Evolutionary conservation across 225 moss, liverwort and hornwort species (phyloP), one percentile per base, ranked within the genome.

Genomic region (Rhytidiadelphus loreus): DNA sequence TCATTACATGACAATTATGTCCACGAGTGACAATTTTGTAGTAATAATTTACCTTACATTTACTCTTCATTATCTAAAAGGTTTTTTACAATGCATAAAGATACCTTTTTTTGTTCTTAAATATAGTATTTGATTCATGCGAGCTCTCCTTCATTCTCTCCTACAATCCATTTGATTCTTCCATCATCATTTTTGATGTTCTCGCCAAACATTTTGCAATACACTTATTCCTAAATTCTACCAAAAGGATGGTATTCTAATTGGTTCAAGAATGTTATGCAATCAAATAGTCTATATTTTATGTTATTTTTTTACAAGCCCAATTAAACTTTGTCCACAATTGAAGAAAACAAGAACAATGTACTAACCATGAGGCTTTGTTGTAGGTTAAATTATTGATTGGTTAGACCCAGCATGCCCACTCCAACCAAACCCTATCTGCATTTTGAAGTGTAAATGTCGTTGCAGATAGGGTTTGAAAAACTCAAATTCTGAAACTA

Each of bases 391-490:
- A 37, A 18, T 37, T 11, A 6, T 6, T 65, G 65, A 65, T 11
- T 0, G 3, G 1, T 37, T 3, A 0, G 1, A 65, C 3, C 11
- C 11, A 0, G 37, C 11, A 37, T 37, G 37, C 6, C 65, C 11
- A 35, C 19, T 65, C 35, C 65, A 35, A 65, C 11, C 65, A 65
- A 65, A 37, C 11, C 11, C 37, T 65, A 37, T 20, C 6, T n/a
- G 3, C 1, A 1, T 65, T 37, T 6, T 65, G 20, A 0, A 65
- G 0, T 20, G 11, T 35, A 3, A 65, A 65, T 11, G 37, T 11
- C 4, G 20, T 4, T 65, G 11, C 37, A 37, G 19, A 65, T 11
- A 65, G 11, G 65, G 3, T 37, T 37, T 6, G 11, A n/a, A 5
- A 65, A 65, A 37, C 37, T 20, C 6, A 11, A 3, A 37, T 65